phyloP scores from a whole-genome alignment of 768 basidiomycete species.

The Mycena capillaripes region DNA sequence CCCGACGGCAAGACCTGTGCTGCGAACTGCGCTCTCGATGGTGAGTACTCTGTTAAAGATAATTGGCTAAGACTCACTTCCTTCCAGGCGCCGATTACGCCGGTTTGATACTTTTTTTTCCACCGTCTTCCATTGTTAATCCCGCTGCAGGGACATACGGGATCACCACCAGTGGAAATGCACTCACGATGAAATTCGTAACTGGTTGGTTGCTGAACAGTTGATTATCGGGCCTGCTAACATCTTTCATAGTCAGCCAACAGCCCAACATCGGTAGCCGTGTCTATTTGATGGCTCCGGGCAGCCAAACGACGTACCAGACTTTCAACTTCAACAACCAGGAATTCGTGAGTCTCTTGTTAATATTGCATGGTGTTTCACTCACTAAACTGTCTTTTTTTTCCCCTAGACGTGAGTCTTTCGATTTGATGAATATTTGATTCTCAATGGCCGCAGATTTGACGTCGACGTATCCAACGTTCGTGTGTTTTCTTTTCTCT shows the following conservation, averaged over 20 bases:
- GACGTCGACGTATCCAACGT: conserved; percentile 66
- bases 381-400: neutral
- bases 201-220: neutral
- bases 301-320: neutral
- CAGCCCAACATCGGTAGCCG: neutral
- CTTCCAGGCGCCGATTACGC: neutral
- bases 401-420: neutral
- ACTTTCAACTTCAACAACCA: neutral
- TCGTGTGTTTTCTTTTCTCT: neutral
- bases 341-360: neutral
- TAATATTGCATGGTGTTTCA: neutral
- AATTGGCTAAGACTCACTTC: neutral
- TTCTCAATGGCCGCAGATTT: neutral
- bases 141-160: neutral
- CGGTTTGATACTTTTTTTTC: neutral
- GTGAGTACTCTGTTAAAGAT: neutral
- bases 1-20: neutral
- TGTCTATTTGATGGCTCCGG: neutral
- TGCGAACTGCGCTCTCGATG: neutral
- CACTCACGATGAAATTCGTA: neutral
- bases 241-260: neutral
- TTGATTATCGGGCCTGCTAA: neutral
- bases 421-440: neutral
- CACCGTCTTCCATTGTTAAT: neutral
- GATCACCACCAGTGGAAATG: neutral